Base-by-base conservation (phyloP, 2,329 filamentous ascomycete genomes). In the Pyrenophora seminiperda region DNA sequence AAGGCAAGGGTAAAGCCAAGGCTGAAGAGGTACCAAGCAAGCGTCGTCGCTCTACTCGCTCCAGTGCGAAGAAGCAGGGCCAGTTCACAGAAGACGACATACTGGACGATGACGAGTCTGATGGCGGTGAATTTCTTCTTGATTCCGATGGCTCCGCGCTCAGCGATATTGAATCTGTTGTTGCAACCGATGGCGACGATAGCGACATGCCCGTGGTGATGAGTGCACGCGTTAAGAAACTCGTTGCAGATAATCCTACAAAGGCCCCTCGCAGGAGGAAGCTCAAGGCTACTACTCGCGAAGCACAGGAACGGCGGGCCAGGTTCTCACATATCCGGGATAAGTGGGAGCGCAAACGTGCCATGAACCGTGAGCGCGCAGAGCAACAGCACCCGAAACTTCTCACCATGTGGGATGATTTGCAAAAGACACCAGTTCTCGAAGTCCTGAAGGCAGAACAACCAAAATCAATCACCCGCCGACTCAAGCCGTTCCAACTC, bases 401-500 rank as follows among this genome's bases (percentile, higher is more conserved):
- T 32, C 78, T 75, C 34, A 90, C 86, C 0, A 95, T 97, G 90
- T 99, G 94, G 94, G 73, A 82, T 3, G 83, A 89, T 18, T 77
- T 97, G 2, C 79, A 87, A 68, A 79, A 84, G 1, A 81, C 87
- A 59, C 83, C 89, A 0, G 76, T 86, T 14, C 83, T 97, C 54
- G 81, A 84, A 59, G 80, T 79, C 55, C 76, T 83, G 53, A 79
- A 79, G 56, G 88, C 88, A 27, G 76, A 82, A 50, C 91, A 96
- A 66, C 94, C 94, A 3, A 69, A 75, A 6, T 85, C 82, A 3
- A 97, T 99, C 58, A 90, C 83, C 42, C 88, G 93, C 31, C 87
- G 86, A 47, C 80, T 99, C 56, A 97, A 99, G 73, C 87, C 88
- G 0, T 99, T 97, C 70, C 94, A 99, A 68, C 85, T 96, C 4